These are phyloP conservation scores for Meyerozyma sp. DNA, from an alignment of 1,139 yeast species.

Conservation along the genomic window DNA sequence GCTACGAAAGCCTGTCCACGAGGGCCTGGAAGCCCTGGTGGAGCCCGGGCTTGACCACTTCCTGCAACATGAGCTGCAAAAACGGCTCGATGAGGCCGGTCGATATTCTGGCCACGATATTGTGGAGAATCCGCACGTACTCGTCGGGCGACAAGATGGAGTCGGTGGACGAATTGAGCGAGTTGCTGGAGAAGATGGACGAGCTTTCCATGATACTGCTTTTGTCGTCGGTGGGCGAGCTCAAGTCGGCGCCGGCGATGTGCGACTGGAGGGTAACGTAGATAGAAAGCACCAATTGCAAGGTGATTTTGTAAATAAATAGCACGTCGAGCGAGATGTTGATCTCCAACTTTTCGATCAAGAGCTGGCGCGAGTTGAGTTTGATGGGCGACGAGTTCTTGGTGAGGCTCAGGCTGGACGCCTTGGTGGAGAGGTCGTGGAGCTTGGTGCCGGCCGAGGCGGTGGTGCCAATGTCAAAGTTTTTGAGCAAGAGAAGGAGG, in stretches of 20 bases:
- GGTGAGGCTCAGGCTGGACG: conserved; percentile 1
- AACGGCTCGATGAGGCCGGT: conserved; percentile 39
- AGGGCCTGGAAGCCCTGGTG: conserved; percentile 27
- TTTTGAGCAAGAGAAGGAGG: conserved; percentile 30
- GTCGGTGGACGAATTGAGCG: conserved; percentile 21
- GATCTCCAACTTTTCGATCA: conserved; percentile 42
- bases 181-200: conserved; percentile 33
- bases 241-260: conserved; percentile 5
- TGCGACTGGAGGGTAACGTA: conserved; percentile 17
- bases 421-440: conserved; percentile 7
- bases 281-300: conserved; percentile 27
- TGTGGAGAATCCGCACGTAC: conserved; percentile 25
- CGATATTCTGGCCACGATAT: conserved; percentile 25
- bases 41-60: conserved; percentile 26
- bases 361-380: conserved; percentile 36
- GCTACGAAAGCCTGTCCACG: conserved; percentile 16
- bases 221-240: conserved; percentile 1
- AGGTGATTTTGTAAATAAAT: conserved; percentile 34
- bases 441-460: conserved; percentile 7
- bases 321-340: conserved; percentile 37
- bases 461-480: conserved; percentile 34
- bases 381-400: conserved; percentile 32
- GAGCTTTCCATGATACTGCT: conserved; percentile 13
- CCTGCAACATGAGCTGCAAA: conserved; percentile 22
- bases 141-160: conserved; percentile 27